Evolutionary conservation across 2,329 filamentous ascomycete species (phyloP).

Genomic region (Onygenales sp.): DNA sequence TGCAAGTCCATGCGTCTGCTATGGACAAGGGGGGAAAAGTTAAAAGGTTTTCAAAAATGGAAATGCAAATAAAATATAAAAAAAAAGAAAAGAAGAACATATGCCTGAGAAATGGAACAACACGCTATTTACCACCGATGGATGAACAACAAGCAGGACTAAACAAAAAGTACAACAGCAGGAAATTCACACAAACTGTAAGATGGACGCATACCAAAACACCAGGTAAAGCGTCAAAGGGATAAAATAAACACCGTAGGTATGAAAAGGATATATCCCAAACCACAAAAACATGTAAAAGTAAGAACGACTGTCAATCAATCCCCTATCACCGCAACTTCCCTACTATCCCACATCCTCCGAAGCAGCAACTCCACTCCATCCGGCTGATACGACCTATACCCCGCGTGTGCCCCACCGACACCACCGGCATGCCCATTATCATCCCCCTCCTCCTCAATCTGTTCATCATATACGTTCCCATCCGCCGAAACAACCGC

Average conservation of each 20-base stretch:
- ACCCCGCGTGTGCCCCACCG: not conserved
- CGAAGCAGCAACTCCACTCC: constrained; percentile 32
- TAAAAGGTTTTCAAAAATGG: not conserved
- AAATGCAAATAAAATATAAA: not conserved
- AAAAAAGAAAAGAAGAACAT: not conserved
- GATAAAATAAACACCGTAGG: not conserved
- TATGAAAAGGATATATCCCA: not conserved
- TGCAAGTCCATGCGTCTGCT: too few relatives aligned
- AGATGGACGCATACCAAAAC: too few relatives aligned
- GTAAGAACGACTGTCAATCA: not conserved
- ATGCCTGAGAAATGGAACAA: not conserved
- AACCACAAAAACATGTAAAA: not conserved
- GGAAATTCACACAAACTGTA: too few relatives aligned
- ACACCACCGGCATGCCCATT: not conserved
- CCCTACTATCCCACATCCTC: constrained; percentile 35
- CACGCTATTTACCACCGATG: not conserved
- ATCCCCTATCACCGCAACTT: constrained; percentile 26
- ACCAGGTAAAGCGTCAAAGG: not conserved
- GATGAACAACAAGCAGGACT: not conserved
- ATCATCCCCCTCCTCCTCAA: constrained; percentile 1
- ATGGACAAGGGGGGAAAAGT: not conserved
- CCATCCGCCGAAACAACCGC: constrained; percentile 15
- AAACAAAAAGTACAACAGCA: too few relatives aligned
- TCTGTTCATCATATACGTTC: constrained; percentile 3
- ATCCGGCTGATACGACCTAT: constrained; percentile 17